Percentiles rank a stretch among this genome's conserved stretches.
Evolutionary conservation across 305 asterid genomes (phyloP).

Genomic region (Ruellia speciosa): DNA sequence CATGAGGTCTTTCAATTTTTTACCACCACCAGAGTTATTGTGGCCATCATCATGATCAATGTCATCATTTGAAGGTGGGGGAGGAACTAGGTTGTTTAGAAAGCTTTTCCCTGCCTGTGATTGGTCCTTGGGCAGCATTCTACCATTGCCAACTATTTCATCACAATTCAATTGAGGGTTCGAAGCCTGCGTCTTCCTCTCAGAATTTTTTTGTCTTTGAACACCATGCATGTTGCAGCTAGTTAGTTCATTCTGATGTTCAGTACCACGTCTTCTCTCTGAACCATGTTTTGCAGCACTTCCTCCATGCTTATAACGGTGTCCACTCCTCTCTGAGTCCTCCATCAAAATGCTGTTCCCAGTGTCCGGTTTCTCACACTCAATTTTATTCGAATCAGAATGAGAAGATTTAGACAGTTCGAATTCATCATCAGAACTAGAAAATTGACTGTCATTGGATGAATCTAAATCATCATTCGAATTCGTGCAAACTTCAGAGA

Average conservation of each 20-base stretch:
- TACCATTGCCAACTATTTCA: conserved; percentile 2
- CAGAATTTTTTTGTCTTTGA: not conserved
- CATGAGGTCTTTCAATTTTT: conserved; percentile 5
- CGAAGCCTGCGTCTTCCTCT: conserved; percentile 1
- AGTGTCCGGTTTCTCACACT: conserved; percentile 2
- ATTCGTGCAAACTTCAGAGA: conserved; percentile 8
- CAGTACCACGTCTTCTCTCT: not conserved
- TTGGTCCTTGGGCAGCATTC: conserved; percentile 10
- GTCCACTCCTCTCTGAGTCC: not conserved
- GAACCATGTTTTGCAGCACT: not conserved
- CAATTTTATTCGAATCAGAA: not conserved
- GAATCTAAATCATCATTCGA: conserved; percentile 17
- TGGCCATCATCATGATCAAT: not conserved
- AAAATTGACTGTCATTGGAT: conserved; percentile 14
- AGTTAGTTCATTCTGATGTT: not conserved
- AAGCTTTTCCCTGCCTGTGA: conserved; percentile 2
- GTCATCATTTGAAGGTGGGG: not conserved
- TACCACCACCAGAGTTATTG: not conserved
- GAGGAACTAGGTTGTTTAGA: conserved; percentile 14
- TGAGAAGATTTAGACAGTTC: too few species aligned
- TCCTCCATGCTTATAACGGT: not conserved
- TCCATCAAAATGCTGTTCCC: too few species aligned
- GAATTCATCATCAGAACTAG: conserved; percentile 7
- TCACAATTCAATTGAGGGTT: not conserved
- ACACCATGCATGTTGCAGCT: not conserved